Evolutionary conservation across 1,284 basidiomycete species (phyloP).

Genomic region (Ustilago xerochloae): DNA sequence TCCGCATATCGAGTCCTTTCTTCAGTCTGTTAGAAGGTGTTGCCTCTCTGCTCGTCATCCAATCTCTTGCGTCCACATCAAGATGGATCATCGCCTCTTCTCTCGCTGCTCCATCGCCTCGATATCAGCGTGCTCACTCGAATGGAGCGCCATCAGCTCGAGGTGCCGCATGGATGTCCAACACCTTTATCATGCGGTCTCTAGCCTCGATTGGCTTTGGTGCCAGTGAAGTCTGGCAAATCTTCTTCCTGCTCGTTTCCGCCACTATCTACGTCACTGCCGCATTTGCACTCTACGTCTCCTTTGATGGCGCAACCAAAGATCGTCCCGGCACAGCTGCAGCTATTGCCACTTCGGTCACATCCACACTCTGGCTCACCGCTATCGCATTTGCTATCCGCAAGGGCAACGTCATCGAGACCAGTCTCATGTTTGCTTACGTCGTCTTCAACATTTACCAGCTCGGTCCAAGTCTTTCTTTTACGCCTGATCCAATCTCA

Average conservation of each 20-base stretch:
- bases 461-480: constrained; percentile 55
- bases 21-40: constrained; percentile 67
- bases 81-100: constrained; percentile 72
- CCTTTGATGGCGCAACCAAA: constrained; percentile 61
- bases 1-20: constrained; percentile 60
- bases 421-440: constrained; percentile 65
- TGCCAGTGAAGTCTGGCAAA: constrained; percentile 64
- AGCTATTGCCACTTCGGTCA: constrained; percentile 61
- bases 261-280: constrained; percentile 65
- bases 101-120: constrained; percentile 78
- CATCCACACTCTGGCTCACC: constrained; percentile 63
- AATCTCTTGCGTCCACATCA: constrained; percentile 58
- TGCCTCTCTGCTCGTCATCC: constrained; percentile 65
- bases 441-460: constrained; percentile 67
- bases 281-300: constrained; percentile 59
- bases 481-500: constrained; percentile 62
- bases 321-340: constrained; percentile 58
- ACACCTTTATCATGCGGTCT: constrained; percentile 48
- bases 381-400: constrained; percentile 65
- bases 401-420: constrained; percentile 67
- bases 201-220: constrained; percentile 59
- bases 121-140: constrained; percentile 74
- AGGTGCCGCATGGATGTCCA: constrained; percentile 34
- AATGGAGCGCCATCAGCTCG: not conserved
- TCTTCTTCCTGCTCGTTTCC: constrained; percentile 63